These are phyloP conservation scores for Suhomyces yuchorum DNA, from an alignment of 1,139 yeast genomes.

Conservation along the genomic window DNA sequence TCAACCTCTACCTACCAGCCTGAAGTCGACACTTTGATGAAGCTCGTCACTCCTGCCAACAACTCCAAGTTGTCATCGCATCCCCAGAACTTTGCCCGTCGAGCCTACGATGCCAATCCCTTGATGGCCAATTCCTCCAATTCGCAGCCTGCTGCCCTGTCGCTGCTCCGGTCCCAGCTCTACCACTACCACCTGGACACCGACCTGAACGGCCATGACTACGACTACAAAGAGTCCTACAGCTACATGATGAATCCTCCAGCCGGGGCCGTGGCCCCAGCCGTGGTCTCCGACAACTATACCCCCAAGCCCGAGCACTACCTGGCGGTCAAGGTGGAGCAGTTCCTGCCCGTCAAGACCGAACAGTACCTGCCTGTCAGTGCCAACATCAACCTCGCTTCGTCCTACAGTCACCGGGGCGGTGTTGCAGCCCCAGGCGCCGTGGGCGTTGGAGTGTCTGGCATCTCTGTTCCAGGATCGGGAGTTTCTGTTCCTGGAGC, in stretches of 20 bases:
- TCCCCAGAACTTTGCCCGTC: slow-evolving; percentile 6
- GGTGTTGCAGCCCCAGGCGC: not conserved
- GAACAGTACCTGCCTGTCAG: slow-evolving; percentile 6
- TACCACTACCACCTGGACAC: slow-evolving; percentile 13
- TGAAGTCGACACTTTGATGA: slow-evolving; percentile 13
- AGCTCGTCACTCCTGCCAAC: slow-evolving; percentile 9
- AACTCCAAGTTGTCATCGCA: slow-evolving; percentile 3
- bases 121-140: slow-evolving; percentile 6
- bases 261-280: not conserved
- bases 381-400: slow-evolving; percentile 1
- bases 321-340: slow-evolving; percentile 3
- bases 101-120: slow-evolving; percentile 4
- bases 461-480: not conserved
- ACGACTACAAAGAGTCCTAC: slow-evolving; percentile 7
- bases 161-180: slow-evolving; percentile 9
- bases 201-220: slow-evolving; percentile 9
- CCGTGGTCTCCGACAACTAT: not conserved
- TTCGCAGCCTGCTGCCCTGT: slow-evolving; percentile 7
- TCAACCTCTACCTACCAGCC: slow-evolving; percentile 10
- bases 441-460: not conserved
- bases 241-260: slow-evolving; percentile 15
- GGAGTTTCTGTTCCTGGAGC: not conserved
- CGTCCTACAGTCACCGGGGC: not conserved
- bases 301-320: slow-evolving; percentile 2
- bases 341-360: slow-evolving; percentile 3